phyloP scores from a whole-genome alignment of 2,329 filamentous ascomycete genomes.

The Rutstroemia sp. region DNA sequence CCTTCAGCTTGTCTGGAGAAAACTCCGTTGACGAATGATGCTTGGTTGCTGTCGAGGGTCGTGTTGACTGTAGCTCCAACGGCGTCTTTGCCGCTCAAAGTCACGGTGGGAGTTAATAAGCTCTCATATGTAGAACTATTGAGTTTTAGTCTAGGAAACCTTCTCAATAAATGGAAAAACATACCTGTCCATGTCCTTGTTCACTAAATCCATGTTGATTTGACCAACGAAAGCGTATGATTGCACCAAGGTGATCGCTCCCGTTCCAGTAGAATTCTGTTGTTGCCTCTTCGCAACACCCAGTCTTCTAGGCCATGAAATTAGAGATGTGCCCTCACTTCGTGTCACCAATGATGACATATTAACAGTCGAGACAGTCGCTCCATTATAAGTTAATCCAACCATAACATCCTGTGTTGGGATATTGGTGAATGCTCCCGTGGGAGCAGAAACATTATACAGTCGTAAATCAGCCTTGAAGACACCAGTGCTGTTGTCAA shows the following conservation, averaged over 20 bases:
- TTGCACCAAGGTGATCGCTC: conserved; percentile 43
- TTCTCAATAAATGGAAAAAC: conserved; percentile 22
- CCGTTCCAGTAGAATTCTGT: neutral
- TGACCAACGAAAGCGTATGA: conserved; percentile 62
- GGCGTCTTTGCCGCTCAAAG: conserved; percentile 50
- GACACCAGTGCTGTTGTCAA: conserved; percentile 58
- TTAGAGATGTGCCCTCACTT: conserved; percentile 17
- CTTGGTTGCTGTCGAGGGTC: conserved; percentile 61
- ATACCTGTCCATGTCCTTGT: conserved; percentile 52
- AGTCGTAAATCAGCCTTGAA: conserved; percentile 74
- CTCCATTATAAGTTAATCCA: conserved; percentile 46
- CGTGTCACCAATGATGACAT: conserved; percentile 19
- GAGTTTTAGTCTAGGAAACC: conserved; percentile 34
- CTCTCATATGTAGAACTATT: conserved; percentile 40
- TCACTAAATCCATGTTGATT: conserved; percentile 52
- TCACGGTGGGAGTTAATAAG: conserved; percentile 61
- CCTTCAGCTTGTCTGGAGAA: conserved; percentile 44
- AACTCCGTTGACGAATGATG: conserved; percentile 62
- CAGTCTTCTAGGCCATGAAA: conserved; percentile 20
- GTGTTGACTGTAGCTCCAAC: conserved; percentile 48
- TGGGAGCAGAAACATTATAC: conserved; percentile 58
- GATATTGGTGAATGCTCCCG: conserved; percentile 45
- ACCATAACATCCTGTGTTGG: conserved; percentile 46
- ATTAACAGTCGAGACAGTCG: conserved; percentile 41
- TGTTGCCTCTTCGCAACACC: conserved; percentile 16